Evolutionary conservation across 352 stramenopile species (phyloP).

Genomic region (Phytophthora aleatoria): DNA sequence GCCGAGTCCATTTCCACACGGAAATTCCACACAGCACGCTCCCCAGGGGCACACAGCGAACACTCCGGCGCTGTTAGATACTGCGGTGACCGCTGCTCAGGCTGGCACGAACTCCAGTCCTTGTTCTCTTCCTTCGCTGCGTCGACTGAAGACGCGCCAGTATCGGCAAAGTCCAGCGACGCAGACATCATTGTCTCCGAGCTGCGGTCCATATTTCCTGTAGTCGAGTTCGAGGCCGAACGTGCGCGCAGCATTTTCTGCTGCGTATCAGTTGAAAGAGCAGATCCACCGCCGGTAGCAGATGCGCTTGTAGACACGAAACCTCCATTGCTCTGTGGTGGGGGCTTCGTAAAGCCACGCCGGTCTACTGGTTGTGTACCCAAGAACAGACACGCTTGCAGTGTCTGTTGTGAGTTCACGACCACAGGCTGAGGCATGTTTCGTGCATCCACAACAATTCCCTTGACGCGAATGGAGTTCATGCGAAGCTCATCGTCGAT

Average conservation of each 20-base stretch:
- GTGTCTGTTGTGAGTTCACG: slow-evolving; percentile 87
- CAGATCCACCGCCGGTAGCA: slow-evolving; percentile 32
- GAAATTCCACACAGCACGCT: slow-evolving; percentile 90
- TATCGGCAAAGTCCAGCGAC: slow-evolving; percentile 69
- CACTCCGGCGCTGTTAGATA: slow-evolving; percentile 71
- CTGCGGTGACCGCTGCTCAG: slow-evolving; percentile 77
- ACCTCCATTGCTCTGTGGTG: slow-evolving; percentile 85
- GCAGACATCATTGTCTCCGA: slow-evolving; percentile 63
- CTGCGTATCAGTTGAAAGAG: slow-evolving; percentile 59
- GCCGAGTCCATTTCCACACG: slow-evolving; percentile 83
- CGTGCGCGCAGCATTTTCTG: slow-evolving; percentile 63
- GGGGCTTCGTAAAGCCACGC: slow-evolving; percentile 84
- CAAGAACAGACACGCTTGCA: slow-evolving; percentile 87
- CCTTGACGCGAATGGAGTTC: slow-evolving; percentile 89
- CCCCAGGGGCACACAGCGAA: slow-evolving; percentile 77
- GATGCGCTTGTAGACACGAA: slow-evolving; percentile 71
- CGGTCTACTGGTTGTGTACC: slow-evolving; percentile 87
- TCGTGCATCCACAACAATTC: slow-evolving; percentile 86
- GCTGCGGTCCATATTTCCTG: slow-evolving; percentile 54
- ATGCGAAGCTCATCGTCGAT: slow-evolving; percentile 84
- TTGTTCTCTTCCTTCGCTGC: slow-evolving; percentile 85
- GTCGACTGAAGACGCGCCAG: slow-evolving; percentile 56
- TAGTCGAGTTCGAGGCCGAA: slow-evolving; percentile 55
- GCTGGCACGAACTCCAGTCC: slow-evolving; percentile 88
- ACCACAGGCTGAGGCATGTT: slow-evolving; percentile 88